Conservation (phyloP, 352 stramenopile genomes). For the Aphanomyces stellatus region DNA sequence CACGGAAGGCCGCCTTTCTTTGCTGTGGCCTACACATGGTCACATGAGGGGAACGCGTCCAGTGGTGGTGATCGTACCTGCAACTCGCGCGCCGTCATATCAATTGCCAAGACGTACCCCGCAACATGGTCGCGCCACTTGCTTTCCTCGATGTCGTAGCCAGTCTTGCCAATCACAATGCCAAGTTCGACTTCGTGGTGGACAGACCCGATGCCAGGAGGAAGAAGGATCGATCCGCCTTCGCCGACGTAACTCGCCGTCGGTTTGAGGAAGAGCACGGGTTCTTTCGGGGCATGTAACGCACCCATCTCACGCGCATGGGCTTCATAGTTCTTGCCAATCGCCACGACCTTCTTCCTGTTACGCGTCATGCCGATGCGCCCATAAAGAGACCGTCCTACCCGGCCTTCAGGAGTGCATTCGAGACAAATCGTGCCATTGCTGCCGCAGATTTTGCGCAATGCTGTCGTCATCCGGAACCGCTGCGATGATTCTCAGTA, state of each 20-base stretch:
- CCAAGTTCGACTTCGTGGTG: conserved; percentile 82
- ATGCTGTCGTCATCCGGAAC: too few relatives aligned
- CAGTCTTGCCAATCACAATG: conserved; percentile 60
- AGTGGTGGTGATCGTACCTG: conserved; percentile 23
- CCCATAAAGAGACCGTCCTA: background rate
- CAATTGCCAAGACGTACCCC: conserved; percentile 64
- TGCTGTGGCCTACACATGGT: conserved; percentile 32
- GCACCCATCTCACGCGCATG: conserved; percentile 75
- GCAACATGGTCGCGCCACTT: conserved; percentile 61
- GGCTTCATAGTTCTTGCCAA: conserved; percentile 81
- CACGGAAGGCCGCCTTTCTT: conserved; percentile 70
- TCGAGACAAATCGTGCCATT: conserved; percentile 2
- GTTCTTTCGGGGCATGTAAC: conserved; percentile 46
- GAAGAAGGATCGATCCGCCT: conserved; percentile 48
- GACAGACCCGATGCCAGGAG: conserved; percentile 57
- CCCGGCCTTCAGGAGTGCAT: conserved; percentile 5
- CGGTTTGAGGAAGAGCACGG: conserved; percentile 77
- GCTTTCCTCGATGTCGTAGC: conserved; percentile 48
- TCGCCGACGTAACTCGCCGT: conserved; percentile 61
- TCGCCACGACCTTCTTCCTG: conserved; percentile 78
- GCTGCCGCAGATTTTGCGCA: background rate
- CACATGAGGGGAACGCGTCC: background rate
- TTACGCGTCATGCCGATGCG: background rate
- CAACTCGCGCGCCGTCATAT: conserved; percentile 73
- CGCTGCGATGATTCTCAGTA: too few relatives aligned